Evolutionary conservation across 1,139 yeast species (phyloP).

Genomic region (Taiozyma sp.): DNA sequence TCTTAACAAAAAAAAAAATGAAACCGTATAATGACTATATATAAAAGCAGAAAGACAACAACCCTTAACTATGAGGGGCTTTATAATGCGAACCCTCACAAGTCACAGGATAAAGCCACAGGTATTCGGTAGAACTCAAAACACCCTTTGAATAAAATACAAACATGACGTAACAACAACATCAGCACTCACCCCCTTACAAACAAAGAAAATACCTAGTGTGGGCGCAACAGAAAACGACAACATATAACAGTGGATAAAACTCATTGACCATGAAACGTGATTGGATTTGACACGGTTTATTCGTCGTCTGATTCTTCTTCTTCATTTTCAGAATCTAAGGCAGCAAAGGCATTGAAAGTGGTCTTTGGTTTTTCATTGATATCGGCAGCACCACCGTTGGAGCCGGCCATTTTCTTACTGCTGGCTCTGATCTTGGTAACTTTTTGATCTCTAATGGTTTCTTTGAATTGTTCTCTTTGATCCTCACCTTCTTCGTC

Average conservation of each 20-base stretch:
- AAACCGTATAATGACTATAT: background rate
- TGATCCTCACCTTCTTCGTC: conserved; percentile 42
- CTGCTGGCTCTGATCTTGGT: conserved; percentile 66
- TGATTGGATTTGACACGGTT: background rate
- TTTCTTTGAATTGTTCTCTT: conserved; percentile 40
- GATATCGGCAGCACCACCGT: conserved; percentile 66
- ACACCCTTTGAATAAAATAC: background rate
- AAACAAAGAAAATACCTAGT: background rate
- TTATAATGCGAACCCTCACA: background rate
- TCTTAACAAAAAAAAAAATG: background rate
- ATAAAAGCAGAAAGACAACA: background rate
- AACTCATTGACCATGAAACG: background rate
- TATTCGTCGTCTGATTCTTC: conserved; percentile 12
- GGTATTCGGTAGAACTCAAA: background rate
- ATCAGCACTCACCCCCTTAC: background rate
- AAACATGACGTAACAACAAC: background rate
- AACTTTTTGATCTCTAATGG: conserved; percentile 36
- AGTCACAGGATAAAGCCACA: background rate
- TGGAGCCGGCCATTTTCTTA: conserved; percentile 67
- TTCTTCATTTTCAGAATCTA: conserved; percentile 56
- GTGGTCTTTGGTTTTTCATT: conserved; percentile 60
- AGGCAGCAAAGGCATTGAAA: conserved; percentile 77
- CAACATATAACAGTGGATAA: background rate
- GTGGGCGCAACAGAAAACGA: background rate
- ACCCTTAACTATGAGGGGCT: background rate